A percentile compares a stretch with the other conserved stretches of the same genome.
Conservation (phyloP, 1,284 basidiomycete genomes). For the Microbotryomycetes sp. region DNA sequence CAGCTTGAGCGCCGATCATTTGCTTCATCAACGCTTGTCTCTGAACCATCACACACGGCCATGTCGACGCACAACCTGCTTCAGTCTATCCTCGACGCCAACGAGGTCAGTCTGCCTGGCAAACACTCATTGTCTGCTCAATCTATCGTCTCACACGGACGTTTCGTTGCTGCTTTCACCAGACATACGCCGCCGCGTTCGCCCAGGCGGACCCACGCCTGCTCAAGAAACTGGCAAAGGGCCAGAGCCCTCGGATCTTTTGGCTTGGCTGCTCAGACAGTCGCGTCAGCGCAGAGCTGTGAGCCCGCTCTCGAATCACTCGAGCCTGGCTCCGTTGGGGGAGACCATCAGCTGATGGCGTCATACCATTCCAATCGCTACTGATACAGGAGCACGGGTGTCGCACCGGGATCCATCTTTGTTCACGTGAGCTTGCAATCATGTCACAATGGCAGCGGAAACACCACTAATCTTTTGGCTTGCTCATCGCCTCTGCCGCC, state of each 20-base stretch:
- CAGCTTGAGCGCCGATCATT: too few relatives aligned
- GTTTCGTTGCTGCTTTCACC: not conserved
- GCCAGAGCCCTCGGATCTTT: constrained; percentile 65
- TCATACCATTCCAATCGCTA: not conserved
- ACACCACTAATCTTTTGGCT: too few relatives aligned
- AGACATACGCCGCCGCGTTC: constrained; percentile 48
- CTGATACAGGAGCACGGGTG: constrained; percentile 27
- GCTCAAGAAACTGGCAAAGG: constrained; percentile 54
- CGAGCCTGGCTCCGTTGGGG: constrained; percentile 37
- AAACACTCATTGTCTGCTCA: not conserved
- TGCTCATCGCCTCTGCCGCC: too few relatives aligned
- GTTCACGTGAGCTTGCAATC: constrained; percentile 24
- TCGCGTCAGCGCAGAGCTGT: constrained; percentile 50
- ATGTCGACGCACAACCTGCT: constrained; percentile 4
- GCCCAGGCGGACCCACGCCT: constrained; percentile 54
- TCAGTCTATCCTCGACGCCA: constrained; percentile 24
- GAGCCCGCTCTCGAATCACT: constrained; percentile 30
- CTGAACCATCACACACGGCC: not conserved
- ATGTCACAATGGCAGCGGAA: too few relatives aligned
- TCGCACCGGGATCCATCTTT: constrained; percentile 31
- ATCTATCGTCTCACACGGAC: not conserved
- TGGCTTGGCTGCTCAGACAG: constrained; percentile 69
- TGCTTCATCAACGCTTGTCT: too few relatives aligned
- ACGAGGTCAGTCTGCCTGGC: constrained; percentile 3
- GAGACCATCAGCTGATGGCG: constrained; percentile 35